Base-by-base conservation (phyloP, 2,329 filamentous ascomycete species). In the Exserohilum turcica region DNA sequence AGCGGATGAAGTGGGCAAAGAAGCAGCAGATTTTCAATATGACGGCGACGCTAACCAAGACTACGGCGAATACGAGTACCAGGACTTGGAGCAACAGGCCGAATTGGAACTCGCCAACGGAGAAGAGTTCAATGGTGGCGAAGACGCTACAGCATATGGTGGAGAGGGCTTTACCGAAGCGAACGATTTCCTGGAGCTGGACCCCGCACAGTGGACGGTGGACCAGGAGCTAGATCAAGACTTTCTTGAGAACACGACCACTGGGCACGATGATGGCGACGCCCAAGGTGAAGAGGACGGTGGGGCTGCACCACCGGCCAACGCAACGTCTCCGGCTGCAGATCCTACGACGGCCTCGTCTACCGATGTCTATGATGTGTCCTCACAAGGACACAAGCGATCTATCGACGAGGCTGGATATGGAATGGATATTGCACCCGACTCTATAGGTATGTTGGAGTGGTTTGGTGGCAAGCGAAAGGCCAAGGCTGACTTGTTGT, bases 321-420 rank as follows among this genome's bases (percentile, higher is more conserved):
- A 60, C 54, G 57, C 58, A 54, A 55, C 54, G 58, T 66, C 65
- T 68, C 59, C 59, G 59, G 64, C 56, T 69, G 67, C 63, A 61
- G 55, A 63, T 48, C 59, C 62, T 54, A 54, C 61, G 50, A 61
- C 56, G 31, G 56, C 56, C 63, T 67, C 64, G 54, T 68, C 63
- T 40, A 61, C 56, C 40, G 61, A 63, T 29, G 55, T 56, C 44
- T 54, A 59, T 35, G 52, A 62, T 19, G 45, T 57, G 44, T 71
- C 69, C 38, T 59, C 64, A n/a, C 68, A 70, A 57, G 63, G 67
- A 59, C 65, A 60, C 40, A 73, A 73, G 56, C 63, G 71, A 51
- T 64, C 67, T 13, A 65, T 71, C 49, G 67, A 70, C 54, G 68
- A 72, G 59, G 67, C 69, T 55, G 63, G 62, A 56, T 56, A 67